Percentiles rank a stretch among this genome's conserved stretches.
Conservation (phyloP, 257 asterid species). For the Nemophila menziesii region DNA sequence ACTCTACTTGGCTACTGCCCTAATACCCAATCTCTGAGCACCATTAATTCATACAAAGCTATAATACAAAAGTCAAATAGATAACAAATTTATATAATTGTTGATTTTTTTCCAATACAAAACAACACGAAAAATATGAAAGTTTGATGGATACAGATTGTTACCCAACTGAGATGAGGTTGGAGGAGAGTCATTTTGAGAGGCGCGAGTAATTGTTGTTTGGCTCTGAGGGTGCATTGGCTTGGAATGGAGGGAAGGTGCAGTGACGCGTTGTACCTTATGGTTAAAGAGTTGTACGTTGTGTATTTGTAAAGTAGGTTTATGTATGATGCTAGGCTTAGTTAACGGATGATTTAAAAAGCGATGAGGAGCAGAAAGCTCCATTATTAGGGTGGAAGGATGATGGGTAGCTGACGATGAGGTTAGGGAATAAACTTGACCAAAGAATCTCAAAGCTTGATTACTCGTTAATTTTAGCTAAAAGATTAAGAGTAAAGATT, state of each 20-base stretch:
- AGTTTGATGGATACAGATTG: not conserved
- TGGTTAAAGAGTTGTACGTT: slow-evolving; percentile 24
- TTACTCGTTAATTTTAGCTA: no score
- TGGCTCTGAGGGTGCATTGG: slow-evolving; percentile 23
- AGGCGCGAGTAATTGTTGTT: slow-evolving; percentile 17
- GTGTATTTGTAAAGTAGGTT: slow-evolving; percentile 24
- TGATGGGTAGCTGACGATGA: no score
- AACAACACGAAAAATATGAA: not conserved
- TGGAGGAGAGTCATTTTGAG: slow-evolving; percentile 41
- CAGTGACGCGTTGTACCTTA: slow-evolving; percentile 16
- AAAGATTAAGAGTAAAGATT: no score
- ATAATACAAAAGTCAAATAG: not conserved
- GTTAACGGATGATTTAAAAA: slow-evolving; percentile 16
- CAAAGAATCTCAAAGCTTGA: no score
- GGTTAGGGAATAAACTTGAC: no score
- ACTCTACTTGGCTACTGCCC: no score
- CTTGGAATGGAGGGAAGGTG: slow-evolving; percentile 4
- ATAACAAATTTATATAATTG: not conserved
- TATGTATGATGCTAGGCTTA: slow-evolving; percentile 14
- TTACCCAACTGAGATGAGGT: slow-evolving; percentile 30
- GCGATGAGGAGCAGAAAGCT: slow-evolving; percentile 32
- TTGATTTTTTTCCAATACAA: not conserved
- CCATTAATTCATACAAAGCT: no score
- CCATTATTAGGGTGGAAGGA: slow-evolving; percentile 26
- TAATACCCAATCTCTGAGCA: no score